These are phyloP conservation scores for Vararia minispora DNA, from an alignment of 768 basidiomycete genomes.

Conservation along the genomic window DNA sequence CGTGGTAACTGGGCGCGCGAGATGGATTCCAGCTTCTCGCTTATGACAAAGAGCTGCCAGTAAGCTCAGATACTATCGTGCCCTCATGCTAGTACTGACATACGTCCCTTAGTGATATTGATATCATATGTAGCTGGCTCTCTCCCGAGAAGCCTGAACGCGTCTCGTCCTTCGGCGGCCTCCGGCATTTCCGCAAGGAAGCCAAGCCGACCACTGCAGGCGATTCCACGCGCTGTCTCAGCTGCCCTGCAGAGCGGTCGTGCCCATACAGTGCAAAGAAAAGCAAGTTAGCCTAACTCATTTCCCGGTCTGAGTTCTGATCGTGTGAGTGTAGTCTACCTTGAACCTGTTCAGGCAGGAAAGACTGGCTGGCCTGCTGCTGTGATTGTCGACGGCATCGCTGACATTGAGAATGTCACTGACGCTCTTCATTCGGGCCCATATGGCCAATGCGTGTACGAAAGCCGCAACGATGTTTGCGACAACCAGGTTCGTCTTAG, in stretches of 20 bases:
- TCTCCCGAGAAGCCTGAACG: conserved; percentile 50
- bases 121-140: conserved; percentile 72
- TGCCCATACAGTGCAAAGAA: conserved; percentile 86
- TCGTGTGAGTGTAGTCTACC: conserved; percentile 47
- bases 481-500: conserved; percentile 54
- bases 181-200: conserved; percentile 69
- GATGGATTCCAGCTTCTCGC: conserved; percentile 58
- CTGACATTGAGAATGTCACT: conserved; percentile 80
- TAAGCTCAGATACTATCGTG: conserved; percentile 24
- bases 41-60: conserved; percentile 92
- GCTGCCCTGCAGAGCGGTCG: conserved; percentile 58
- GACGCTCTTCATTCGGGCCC: conserved; percentile 57
- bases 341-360: conserved; percentile 56
- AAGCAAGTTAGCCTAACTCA: conserved; percentile 30
- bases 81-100: not conserved
- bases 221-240: conserved; percentile 57
- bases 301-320: conserved; percentile 3
- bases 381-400: conserved; percentile 65
- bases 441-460: conserved; percentile 81
- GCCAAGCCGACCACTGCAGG: conserved; percentile 64
- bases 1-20: conserved; percentile 75
- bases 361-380: conserved; percentile 51
- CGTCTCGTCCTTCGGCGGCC: conserved; percentile 80
- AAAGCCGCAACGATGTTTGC: conserved; percentile 75
- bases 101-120: conserved; percentile 54